phyloP scores from a whole-genome alignment of 441 rosid genomes.

The Bocquillonia castaneifolia region DNA sequence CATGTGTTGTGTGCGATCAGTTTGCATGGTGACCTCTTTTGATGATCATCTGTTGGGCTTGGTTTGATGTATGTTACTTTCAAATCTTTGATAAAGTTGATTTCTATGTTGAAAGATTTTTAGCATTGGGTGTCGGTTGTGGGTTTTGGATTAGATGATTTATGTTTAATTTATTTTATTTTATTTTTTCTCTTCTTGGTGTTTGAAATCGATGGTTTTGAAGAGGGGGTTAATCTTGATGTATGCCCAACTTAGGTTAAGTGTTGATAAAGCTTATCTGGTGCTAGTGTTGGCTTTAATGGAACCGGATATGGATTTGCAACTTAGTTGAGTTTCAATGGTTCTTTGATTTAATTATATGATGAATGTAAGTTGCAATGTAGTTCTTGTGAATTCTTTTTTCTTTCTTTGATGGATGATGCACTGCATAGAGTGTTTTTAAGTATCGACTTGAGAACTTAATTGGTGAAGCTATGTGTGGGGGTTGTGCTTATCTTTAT shows the following conservation, averaged over 20 bases:
- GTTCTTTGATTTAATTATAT: background rate
- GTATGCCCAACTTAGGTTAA: background rate
- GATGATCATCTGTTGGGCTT: slow-evolving; percentile 21
- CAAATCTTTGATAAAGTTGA: background rate
- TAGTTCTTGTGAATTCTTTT: background rate
- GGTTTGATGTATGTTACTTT: slow-evolving; percentile 15
- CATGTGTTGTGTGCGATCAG: background rate
- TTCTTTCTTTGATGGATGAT: background rate
- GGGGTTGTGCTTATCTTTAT: background rate
- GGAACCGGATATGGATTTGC: background rate
- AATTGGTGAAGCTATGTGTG: background rate
- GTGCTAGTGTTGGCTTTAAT: background rate
- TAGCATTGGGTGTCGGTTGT: slow-evolving; percentile 15
- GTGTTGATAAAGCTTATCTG: background rate
- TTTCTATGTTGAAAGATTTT: background rate
- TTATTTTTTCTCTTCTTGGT: background rate
- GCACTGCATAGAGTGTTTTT: background rate
- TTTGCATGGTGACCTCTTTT: slow-evolving; percentile 11
- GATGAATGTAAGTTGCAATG: background rate
- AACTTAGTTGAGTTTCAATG: slow-evolving; percentile 6
- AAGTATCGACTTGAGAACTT: background rate
- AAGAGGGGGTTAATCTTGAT: background rate
- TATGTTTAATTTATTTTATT: background rate
- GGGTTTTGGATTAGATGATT: slow-evolving; percentile 7
- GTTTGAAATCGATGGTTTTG: background rate